Evolutionary conservation across 1,284 basidiomycete species (phyloP), one percentile per base, ranked within the genome.

Genomic region (Earliella scabrosa): DNA sequence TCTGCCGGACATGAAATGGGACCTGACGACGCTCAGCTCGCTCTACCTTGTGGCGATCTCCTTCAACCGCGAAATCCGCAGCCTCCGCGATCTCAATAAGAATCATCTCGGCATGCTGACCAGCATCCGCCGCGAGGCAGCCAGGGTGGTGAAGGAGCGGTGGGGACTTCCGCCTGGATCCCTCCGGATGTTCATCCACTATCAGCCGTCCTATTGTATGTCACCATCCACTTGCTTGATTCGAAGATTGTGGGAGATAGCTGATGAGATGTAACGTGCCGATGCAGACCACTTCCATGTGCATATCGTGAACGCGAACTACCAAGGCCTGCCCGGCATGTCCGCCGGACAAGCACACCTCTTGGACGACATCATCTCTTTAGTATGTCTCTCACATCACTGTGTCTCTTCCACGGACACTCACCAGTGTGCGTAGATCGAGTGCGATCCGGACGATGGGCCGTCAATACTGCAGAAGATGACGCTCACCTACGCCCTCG

Each of bases 121-220:
- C 34, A 78, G 77, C 11, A 94, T 99, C 54, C 79, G 81, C 20
- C 63, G 67, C 0, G 80, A 86, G 59, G 85, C 86, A 2, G 72
- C 75, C 38, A 70, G 69, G 2, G 70, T 88, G 3, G 87, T 84
- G 0, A 66, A 75, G 45, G 81, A 83, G 41, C 81, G 78, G 61
- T 96, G 87, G 82, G 83, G 82, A 0, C 72, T 95, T 3, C 71
- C 71, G 0, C 61, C 69, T 3, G 85, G 85, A 2, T 79, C 85
- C 21, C 67, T 98, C 57, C 76, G 95, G 56, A 82, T 97, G 77
- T 97, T 89, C 67, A 75, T 98, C 24, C 97, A 99, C 70, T 98
- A 99, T 70, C 96, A 98, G 70, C 97, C 97, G 0, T 93, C 88
- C 36, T 98, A 98, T 69, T 98, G 96, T 97, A 61, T 68, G 92